Evolutionary conservation across 2,329 filamentous ascomycete species (phyloP).

Genomic region (Colletotrichum sublineola): DNA sequence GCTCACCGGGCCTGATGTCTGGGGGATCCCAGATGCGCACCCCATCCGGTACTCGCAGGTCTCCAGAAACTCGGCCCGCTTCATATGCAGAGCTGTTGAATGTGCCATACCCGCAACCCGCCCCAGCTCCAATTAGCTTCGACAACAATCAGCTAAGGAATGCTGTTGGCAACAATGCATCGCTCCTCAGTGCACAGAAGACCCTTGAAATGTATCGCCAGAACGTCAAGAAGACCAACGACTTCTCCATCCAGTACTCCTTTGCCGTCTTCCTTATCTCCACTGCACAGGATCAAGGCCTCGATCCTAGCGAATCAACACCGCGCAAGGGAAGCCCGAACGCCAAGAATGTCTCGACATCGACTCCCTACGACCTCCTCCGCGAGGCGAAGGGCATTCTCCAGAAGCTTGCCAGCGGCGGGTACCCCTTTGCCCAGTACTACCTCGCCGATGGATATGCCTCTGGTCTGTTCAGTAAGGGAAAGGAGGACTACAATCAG

Average conservation of each 20-base stretch:
- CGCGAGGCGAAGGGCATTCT: slow-evolving; percentile 91
- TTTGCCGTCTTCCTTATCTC: slow-evolving; percentile 96
- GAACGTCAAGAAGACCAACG: slow-evolving; percentile 97
- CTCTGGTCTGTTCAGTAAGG: slow-evolving; percentile 94
- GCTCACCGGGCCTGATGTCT: slow-evolving; percentile 66
- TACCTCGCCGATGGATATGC: slow-evolving; percentile 95
- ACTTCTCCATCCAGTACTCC: slow-evolving; percentile 91
- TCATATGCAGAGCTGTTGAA: slow-evolving; percentile 73
- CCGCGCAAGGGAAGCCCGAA: slow-evolving; percentile 61
- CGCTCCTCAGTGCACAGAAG: slow-evolving; percentile 89
- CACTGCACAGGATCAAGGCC: slow-evolving; percentile 82
- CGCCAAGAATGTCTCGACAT: slow-evolving; percentile 59
- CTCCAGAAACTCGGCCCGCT: slow-evolving; percentile 66
- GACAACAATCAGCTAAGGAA: slow-evolving; percentile 86
- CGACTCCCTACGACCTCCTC: slow-evolving; percentile 77
- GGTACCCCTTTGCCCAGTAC: slow-evolving; percentile 98
- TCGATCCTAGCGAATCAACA: slow-evolving; percentile 64
- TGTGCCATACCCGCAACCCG: slow-evolving; percentile 84
- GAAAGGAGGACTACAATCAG: slow-evolving; percentile 89
- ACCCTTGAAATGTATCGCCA: slow-evolving; percentile 97
- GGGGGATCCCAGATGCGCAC: slow-evolving; percentile 60
- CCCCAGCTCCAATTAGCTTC: slow-evolving; percentile 74
- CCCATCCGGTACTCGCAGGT: slow-evolving; percentile 64
- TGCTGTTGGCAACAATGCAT: slow-evolving; percentile 89
- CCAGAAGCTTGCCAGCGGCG: slow-evolving; percentile 85